phyloP scores from a whole-genome alignment of 176 grass and related monocot genomes.

The Pontederia crassipes region DNA sequence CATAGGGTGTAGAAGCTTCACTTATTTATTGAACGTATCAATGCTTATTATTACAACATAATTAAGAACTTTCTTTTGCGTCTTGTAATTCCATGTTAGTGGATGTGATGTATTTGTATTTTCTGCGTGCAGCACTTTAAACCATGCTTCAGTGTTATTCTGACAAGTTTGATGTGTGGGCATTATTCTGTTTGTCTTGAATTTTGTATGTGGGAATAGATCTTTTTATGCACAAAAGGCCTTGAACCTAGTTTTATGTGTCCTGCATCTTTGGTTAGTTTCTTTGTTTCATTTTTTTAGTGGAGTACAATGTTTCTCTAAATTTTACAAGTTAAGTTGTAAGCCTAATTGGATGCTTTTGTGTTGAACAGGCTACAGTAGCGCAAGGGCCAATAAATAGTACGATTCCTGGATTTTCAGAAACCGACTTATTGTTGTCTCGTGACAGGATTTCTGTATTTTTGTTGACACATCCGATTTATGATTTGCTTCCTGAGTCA shows the following conservation, averaged over 20 bases:
- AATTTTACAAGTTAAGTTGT: not conserved
- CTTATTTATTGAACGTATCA: no score
- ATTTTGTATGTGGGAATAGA: no score
- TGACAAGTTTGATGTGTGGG: no score
- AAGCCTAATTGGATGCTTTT: constrained; percentile 5
- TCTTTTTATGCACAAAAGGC: no score
- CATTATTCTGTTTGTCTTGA: no score
- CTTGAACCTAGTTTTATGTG: not conserved
- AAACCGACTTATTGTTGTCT: constrained; percentile 59
- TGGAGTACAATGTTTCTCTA: not conserved
- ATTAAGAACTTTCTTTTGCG: no score
- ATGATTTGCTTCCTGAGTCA: constrained; percentile 90
- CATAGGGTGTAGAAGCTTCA: no score
- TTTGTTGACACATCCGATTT: constrained; percentile 58
- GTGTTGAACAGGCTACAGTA: constrained; percentile 31
- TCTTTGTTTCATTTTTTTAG: not conserved
- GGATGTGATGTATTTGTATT: no score
- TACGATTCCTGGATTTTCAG: constrained; percentile 48
- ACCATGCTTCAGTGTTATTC: no score
- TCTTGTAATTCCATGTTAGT: no score
- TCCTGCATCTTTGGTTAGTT: not conserved
- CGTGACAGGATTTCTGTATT: constrained; percentile 44
- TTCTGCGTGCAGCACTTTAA: no score
- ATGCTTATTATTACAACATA: no score
- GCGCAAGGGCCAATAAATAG: constrained; percentile 31